phyloP scores from a whole-genome alignment of 805 yeast species.

The Starmerella riodocensis region DNA sequence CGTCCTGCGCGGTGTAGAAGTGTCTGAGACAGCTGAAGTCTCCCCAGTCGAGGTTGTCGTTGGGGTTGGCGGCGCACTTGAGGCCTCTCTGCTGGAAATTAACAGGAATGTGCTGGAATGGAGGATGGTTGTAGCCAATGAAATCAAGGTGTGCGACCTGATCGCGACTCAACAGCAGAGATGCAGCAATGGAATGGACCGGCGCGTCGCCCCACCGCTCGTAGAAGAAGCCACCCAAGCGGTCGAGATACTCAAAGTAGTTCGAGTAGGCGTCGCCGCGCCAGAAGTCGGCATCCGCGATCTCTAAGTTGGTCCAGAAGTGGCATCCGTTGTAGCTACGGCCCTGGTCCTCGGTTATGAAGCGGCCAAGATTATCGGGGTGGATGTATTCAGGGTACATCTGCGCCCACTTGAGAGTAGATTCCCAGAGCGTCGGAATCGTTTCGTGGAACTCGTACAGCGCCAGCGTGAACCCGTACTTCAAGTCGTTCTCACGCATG shows the following conservation, averaged over 20 bases:
- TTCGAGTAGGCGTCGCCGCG: slow-evolving; percentile 49
- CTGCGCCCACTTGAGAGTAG: slow-evolving; percentile 36
- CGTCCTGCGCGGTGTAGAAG: slow-evolving; percentile 24
- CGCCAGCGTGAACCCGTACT: slow-evolving; percentile 75
- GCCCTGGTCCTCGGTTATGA: slow-evolving; percentile 56
- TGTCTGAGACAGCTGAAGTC: slow-evolving; percentile 28
- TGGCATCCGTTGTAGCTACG: slow-evolving; percentile 72
- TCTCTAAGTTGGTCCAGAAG: slow-evolving; percentile 91
- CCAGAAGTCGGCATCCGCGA: slow-evolving; percentile 72
- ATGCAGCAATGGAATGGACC: slow-evolving; percentile 77
- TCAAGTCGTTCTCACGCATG: slow-evolving; percentile 57
- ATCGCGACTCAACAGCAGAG: slow-evolving; percentile 50
- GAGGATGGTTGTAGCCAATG: slow-evolving; percentile 67
- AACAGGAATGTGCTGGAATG: slow-evolving; percentile 58
- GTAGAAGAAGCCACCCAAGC: slow-evolving; percentile 68
- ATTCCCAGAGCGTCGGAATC: slow-evolving; percentile 64
- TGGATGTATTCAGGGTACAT: slow-evolving; percentile 41
- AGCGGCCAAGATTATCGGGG: slow-evolving; percentile 49
- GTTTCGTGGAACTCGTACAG: slow-evolving; percentile 71
- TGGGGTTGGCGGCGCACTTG: slow-evolving; percentile 45
- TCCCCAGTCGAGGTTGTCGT: slow-evolving; percentile 27
- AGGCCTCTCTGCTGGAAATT: slow-evolving; percentile 30
- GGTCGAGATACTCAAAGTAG: slow-evolving; percentile 60
- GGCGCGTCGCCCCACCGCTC: slow-evolving; percentile 99
- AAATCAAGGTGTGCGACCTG: slow-evolving; percentile 87